Conservation (phyloP, 164 flowering plant species). For the Buxus sempervirens region DNA sequence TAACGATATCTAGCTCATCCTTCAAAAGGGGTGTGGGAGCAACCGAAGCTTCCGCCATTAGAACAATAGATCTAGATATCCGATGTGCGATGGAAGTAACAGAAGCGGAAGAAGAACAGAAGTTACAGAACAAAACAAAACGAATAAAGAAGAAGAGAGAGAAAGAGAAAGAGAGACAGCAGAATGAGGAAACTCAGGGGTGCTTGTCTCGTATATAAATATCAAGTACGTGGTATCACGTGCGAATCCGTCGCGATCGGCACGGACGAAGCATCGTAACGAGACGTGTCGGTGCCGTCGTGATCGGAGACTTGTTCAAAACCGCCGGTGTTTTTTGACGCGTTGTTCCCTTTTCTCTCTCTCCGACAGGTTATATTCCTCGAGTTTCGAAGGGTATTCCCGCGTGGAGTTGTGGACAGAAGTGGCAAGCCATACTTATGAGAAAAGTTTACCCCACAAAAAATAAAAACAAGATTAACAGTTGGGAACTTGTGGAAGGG, state of each 20-base stretch:
- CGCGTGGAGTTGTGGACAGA: too few species aligned
- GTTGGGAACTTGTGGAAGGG: too few species aligned
- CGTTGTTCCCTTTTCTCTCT: neutral
- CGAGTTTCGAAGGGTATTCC: too few species aligned
- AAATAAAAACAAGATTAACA: too few species aligned
- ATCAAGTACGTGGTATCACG: constrained; percentile 7
- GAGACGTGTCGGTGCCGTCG: neutral
- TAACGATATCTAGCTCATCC: constrained; percentile 82
- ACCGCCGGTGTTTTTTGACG: constrained; percentile 13
- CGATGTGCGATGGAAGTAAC: neutral
- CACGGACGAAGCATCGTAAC: neutral
- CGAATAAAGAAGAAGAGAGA: neutral
- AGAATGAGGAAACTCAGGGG: too few species aligned
- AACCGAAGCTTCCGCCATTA: constrained; percentile 19
- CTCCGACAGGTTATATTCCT: too few species aligned
- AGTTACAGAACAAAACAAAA: too few species aligned
- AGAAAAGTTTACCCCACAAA: too few species aligned
- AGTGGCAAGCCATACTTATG: too few species aligned
- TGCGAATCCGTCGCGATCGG: neutral
- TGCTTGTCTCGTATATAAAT: neutral
- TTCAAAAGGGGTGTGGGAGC: constrained; percentile 48
- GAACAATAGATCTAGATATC: constrained; percentile 3
- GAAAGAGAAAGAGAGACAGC: too few species aligned
- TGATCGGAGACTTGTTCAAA: constrained; percentile 21
- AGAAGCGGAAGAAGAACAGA: neutral